Evolutionary conservation across 352 stramenopile species (phyloP), one percentile per base, ranked within the genome.

Genomic region (Phytophthora ramorum): DNA sequence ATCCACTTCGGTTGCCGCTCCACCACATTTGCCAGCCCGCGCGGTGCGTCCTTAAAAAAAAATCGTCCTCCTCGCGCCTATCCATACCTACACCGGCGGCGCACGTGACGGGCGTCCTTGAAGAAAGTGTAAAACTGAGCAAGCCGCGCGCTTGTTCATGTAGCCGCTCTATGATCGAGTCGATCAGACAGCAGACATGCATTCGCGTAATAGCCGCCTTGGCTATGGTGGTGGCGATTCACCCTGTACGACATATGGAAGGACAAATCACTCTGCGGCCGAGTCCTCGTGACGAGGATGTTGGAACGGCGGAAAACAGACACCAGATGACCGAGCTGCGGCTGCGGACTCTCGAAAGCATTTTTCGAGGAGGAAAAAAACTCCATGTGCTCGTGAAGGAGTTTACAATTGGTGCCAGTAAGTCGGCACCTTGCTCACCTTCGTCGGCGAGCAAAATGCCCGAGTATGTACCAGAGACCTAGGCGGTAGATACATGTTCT

Each of bases 211-310:
- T 52, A 10, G 46, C 32, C 24, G 46, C 46, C 46, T 24, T 45
- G 44, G 60, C 55, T 69, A 64, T 64, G 61, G 19, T 46, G 7
- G 8, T 34, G 4, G 28, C 28, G 28, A 34, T 34, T 34, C 28
- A 7, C 28, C 28, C 9, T 17, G 43, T 13, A 16, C 13, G 1
- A 37, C 40, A 60, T 22, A 20, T 47, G 48, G 58, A 52, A 8
- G 56, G 56, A 63, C 56, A 37, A 48, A 43, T 59, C 47, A 8
- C 14, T 32, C 2, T 35, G 43, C 47, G 9, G 12, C 19, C 35
- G 45, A 44, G 38, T 44, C 32, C 30, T 56, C 56, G 34, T 71
- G 38, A 66, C 63, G 35, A 66, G 43, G 63, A 71, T 71, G 63
- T 65, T 71, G 30, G 47, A 58, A 65, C 30, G 45, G 47, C 28